Conservation (phyloP, 2,329 filamentous ascomycete genomes). For the Colletotrichum agaves region DNA sequence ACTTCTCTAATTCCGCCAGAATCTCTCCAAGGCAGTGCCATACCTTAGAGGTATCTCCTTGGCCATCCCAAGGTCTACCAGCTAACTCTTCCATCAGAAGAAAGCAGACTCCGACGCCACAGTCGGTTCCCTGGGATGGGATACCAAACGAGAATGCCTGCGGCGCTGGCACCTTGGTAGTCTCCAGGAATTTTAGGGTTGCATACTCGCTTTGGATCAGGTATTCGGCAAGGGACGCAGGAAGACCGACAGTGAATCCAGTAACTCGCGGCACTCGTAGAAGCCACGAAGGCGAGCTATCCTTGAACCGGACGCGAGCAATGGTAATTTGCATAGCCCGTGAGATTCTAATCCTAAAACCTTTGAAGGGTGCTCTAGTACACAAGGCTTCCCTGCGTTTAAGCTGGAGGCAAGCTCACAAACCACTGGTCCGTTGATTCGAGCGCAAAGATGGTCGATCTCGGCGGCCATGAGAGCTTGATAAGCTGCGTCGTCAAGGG, state of each 20-base stretch:
- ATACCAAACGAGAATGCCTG: constrained; percentile 42
- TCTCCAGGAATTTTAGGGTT: constrained; percentile 46
- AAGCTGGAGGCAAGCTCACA: constrained; percentile 39
- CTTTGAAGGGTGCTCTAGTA: constrained; percentile 33
- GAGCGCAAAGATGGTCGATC: constrained; percentile 34
- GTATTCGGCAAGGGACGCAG: constrained; percentile 40
- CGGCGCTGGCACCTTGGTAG: constrained; percentile 41
- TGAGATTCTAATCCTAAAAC: constrained; percentile 38
- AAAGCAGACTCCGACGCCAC: constrained; percentile 42
- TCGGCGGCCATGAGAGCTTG: constrained; percentile 28
- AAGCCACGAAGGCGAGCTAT: constrained; percentile 41
- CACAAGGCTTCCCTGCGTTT: constrained; percentile 35
- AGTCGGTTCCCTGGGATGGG: constrained; percentile 35
- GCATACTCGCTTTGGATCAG: constrained; percentile 46
- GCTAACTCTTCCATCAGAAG: constrained; percentile 43
- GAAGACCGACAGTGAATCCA: constrained; percentile 39
- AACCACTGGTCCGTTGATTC: constrained; percentile 39
- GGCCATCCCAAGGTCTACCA: constrained; percentile 40
- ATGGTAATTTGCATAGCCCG: constrained; percentile 43
- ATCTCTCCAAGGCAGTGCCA: constrained; percentile 44
- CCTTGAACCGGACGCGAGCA: constrained; percentile 41
- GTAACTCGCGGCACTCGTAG: constrained; percentile 41
- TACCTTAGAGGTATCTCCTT: constrained; percentile 40
- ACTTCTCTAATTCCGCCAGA: constrained; percentile 42
- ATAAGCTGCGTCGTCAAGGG: background rate